Evolutionary conservation across 2,329 filamentous ascomycete species (phyloP).

Genomic region (Leptographium lundbergii): DNA sequence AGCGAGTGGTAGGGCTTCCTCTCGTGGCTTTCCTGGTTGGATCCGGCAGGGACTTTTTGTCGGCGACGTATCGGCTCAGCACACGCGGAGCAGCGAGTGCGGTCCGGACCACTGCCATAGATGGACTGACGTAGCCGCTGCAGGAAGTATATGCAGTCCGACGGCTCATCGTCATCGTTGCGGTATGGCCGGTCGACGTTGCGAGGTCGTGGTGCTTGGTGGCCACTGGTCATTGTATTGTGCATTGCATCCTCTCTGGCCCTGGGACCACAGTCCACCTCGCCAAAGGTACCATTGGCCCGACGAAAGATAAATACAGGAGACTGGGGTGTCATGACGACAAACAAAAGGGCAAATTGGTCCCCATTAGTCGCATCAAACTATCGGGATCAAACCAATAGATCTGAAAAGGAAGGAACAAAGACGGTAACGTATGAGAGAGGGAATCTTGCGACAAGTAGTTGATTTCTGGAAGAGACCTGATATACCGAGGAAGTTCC

Average conservation of each 20-base stretch:
- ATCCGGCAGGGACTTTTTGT: neutral
- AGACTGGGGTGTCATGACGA: neutral
- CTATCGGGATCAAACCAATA: no score
- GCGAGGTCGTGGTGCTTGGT: constrained; percentile 4
- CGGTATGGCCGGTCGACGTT: constrained; percentile 6
- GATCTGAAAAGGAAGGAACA: no score
- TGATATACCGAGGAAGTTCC: no score
- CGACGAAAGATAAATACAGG: neutral
- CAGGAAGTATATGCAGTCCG: neutral
- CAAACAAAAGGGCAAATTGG: neutral
- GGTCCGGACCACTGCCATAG: neutral
- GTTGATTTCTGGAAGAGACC: no score
- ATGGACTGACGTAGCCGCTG: constrained; percentile 3
- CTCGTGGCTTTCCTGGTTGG: no score
- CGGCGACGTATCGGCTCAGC: neutral
- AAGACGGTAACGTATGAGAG: no score
- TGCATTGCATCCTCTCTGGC: neutral
- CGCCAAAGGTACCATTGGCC: constrained; percentile 5
- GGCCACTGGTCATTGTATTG: no score
- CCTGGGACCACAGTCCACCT: neutral
- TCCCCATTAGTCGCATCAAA: no score
- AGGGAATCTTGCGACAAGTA: no score
- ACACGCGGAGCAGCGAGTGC: constrained; percentile 5
- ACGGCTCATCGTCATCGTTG: constrained; percentile 8
- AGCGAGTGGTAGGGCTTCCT: neutral